phyloP scores from a whole-genome alignment of 352 stramenopile genomes.

The Plasmopara muralis region DNA sequence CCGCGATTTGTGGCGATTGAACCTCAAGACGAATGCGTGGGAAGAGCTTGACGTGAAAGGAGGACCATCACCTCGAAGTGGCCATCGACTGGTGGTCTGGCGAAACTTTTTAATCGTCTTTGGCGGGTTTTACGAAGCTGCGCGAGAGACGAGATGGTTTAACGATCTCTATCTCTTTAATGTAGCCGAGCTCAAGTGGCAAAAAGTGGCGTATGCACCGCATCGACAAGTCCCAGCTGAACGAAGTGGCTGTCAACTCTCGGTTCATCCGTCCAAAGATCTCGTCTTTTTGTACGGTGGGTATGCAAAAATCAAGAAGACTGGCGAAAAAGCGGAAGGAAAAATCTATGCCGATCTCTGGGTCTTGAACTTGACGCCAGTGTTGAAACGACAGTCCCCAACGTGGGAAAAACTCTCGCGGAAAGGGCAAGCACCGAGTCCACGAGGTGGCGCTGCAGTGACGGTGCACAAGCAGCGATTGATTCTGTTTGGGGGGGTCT shows the following conservation, averaged over 20 bases:
- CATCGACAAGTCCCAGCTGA: constrained; percentile 56
- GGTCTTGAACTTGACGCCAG: constrained; percentile 88
- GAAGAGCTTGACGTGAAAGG: constrained; percentile 86
- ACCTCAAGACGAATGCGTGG: constrained; percentile 94
- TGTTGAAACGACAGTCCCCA: constrained; percentile 85
- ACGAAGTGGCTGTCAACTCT: constrained; percentile 79
- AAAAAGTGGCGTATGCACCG: constrained; percentile 64
- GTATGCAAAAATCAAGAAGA: constrained; percentile 94
- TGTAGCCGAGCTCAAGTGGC: constrained; percentile 86
- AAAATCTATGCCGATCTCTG: constrained; percentile 95
- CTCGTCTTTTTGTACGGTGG: constrained; percentile 91
- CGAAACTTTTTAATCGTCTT: constrained; percentile 96
- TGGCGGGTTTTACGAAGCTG: constrained; percentile 96
- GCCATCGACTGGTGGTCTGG: constrained; percentile 93
- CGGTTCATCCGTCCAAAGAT: constrained; percentile 83
- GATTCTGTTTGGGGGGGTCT: constrained; percentile 95
- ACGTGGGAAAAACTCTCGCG: constrained; percentile 92
- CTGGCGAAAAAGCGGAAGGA: constrained; percentile 86
- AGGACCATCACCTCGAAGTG: constrained; percentile 71
- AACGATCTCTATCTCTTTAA: constrained; percentile 93
- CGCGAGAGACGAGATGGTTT: constrained; percentile 90
- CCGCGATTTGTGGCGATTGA: constrained; percentile 83
- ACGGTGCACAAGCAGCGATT: constrained; percentile 93
- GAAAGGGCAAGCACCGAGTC: constrained; percentile 79
- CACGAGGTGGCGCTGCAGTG: constrained; percentile 73